Base-by-base conservation (phyloP, 2,329 filamentous ascomycete species). In the Talaromyces marneffei region DNA sequence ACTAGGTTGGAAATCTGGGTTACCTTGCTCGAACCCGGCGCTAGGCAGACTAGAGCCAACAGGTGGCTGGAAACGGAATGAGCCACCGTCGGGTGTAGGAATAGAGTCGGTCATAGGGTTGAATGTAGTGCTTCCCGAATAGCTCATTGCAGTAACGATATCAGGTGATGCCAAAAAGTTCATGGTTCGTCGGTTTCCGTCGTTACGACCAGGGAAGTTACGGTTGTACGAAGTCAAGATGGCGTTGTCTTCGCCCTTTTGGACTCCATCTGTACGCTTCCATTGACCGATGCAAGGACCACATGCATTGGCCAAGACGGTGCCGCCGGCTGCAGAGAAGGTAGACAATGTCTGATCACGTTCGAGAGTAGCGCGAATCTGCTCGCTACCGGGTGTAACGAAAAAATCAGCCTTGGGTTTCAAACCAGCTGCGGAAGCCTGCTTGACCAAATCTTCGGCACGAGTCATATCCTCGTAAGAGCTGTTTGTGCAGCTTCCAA, bases 401-500 rank as follows among this genome's bases (percentile, higher is more conserved):
- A 96, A 97, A 78, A 99, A 97, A 72, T 92, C 89, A 2, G 91
- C 86, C 70, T 88, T 91, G 40, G 94, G 92, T 79, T 91, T 90
- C 63, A 99, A 81, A 16, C 94, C 94, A n/a, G 92, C 94, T 62
- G 87, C 86, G 57, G 87, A 84, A 9, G 94, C 94, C 75, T 97
- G 92, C 76, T 93, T 92, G 62, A 97, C 91, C 61, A 99, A 85
- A 71, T 92, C 87, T 78, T 97, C 93, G 14, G 92, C 91, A 64
- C 93, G 88, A 37, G 92, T 95, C 94, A 99, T 99, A 74, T 99
- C 94, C 78, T 97, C 89, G 75, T 97, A 99, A 2, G 94, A 97
- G 75, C 91, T 96, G 83, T 99, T 99, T 56, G 94, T 99, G 82
- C 94, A 99, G 79, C 92, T 96, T 63, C 94, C 94, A 72, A 99